A percentile compares a stretch with the other conserved stretches of the same genome.
These are phyloP conservation scores for Candolleomyces aberdarensis DNA, from an alignment of 768 basidiomycete genomes.

Conservation along the genomic window DNA sequence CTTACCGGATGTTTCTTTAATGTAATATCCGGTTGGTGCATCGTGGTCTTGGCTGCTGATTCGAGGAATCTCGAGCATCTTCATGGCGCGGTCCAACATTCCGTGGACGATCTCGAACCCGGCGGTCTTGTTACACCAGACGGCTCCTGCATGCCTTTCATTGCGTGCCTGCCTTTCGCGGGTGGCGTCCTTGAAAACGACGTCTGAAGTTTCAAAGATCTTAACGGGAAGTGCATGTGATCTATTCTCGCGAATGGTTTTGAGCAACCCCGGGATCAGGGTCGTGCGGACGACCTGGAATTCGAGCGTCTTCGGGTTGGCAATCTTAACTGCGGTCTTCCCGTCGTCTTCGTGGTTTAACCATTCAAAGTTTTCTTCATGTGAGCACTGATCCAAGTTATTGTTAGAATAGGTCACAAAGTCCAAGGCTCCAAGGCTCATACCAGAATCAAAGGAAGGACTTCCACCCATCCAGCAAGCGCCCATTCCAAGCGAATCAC, in stretches of 20 bases:
- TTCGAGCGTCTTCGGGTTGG: constrained; percentile 96
- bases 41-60: constrained; percentile 56
- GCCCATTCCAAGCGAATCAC: constrained; percentile 90
- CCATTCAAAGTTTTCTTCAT: constrained; percentile 96
- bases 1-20: constrained; percentile 82
- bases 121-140: constrained; percentile 96
- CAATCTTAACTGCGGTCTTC: constrained; percentile 81
- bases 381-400: constrained; percentile 71
- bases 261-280: constrained; percentile 91
- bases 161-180: constrained; percentile 86
- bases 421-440: constrained; percentile 22
- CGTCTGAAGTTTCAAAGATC: constrained; percentile 92
- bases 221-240: constrained; percentile 89
- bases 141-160: constrained; percentile 80
- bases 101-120: constrained; percentile 98
- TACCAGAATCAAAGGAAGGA: constrained; percentile 89
- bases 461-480: constrained; percentile 94
- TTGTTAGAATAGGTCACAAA: background rate
- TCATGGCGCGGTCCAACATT: constrained; percentile 91
- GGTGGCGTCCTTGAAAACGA: constrained; percentile 80
- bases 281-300: constrained; percentile 98
- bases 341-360: constrained; percentile 86
- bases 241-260: constrained; percentile 95
- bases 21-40: constrained; percentile 82
- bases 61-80: constrained; percentile 88